phyloP scores from a whole-genome alignment of 2,329 filamentous ascomycete species.

The Phialemonium atrogriseum region DNA sequence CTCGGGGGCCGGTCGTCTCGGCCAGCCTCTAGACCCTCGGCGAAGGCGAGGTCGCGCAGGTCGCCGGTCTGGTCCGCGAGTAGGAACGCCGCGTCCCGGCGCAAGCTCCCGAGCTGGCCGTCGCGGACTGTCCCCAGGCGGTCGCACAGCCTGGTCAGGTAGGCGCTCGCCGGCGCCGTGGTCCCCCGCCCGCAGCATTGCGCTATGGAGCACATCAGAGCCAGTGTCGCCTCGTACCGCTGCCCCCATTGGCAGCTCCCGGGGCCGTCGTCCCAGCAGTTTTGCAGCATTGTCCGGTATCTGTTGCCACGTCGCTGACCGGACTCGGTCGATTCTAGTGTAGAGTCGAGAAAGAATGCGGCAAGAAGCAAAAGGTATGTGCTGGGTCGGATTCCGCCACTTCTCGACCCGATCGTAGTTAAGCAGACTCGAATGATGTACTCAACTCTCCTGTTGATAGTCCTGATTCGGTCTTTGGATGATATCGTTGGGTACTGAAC shows the following conservation, averaged over 20 bases:
- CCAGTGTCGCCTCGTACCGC: slow-evolving; percentile 24
- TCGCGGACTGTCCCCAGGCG: slow-evolving; percentile 25
- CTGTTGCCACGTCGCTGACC: background rate
- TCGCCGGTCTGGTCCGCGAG: slow-evolving; percentile 44
- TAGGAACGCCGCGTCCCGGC: slow-evolving; percentile 39
- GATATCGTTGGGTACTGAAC: background rate
- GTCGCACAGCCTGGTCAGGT: slow-evolving; percentile 31
- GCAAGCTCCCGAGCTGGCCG: slow-evolving; percentile 27
- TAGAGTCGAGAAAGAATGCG: background rate
- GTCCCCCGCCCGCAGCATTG: slow-evolving; percentile 35
- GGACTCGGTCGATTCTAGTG: too few relatives aligned
- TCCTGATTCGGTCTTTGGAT: background rate
- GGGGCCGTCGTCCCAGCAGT: slow-evolving; percentile 2
- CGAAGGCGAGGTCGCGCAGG: slow-evolving; percentile 44
- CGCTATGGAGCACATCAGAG: slow-evolving; percentile 36
- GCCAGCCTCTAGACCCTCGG: slow-evolving; percentile 36
- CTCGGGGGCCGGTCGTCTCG: background rate
- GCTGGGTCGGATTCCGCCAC: background rate
- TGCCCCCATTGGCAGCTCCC: too few relatives aligned
- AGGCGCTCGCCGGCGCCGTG: slow-evolving; percentile 24
- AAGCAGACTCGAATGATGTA: background rate
- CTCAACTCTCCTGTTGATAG: background rate
- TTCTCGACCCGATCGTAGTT: background rate
- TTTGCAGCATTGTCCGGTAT: slow-evolving; percentile 1
- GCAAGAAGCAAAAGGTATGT: slow-evolving; percentile 1